Percentiles rank a stretch among this genome's conserved stretches.
Evolutionary conservation across 345 rosid genomes (phyloP).

Genomic region (Reutealis trisperma): DNA sequence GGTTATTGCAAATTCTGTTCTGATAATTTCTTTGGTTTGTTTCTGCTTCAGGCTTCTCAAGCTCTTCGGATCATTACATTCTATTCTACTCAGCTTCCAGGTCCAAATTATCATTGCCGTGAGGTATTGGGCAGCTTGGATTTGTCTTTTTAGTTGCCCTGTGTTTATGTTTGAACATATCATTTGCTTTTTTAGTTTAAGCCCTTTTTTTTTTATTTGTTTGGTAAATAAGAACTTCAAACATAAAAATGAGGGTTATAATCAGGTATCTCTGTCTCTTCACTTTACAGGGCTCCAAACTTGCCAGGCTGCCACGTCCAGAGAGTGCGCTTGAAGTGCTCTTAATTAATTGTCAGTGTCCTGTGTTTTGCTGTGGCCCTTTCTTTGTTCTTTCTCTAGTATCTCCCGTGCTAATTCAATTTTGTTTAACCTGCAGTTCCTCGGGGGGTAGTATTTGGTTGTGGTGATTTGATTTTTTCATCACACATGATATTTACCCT

Average conservation of each 20-base stretch:
- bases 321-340: slow-evolving; percentile 64
- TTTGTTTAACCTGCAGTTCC: slow-evolving; percentile 68
- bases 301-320: slow-evolving; percentile 83
- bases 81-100: slow-evolving; percentile 97
- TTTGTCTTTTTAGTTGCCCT: not conserved
- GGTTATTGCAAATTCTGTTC: not conserved
- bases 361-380: slow-evolving; percentile 2
- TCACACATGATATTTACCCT: slow-evolving; percentile 98
- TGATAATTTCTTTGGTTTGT: slow-evolving; percentile 11
- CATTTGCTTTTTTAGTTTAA: not conserved
- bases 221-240: not conserved
- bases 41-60: slow-evolving; percentile 70
- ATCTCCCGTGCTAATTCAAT: slow-evolving; percentile 27
- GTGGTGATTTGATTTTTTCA: slow-evolving; percentile 98
- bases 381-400: slow-evolving; percentile 17
- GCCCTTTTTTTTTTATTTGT: slow-evolving; percentile 2
- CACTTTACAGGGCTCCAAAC: slow-evolving; percentile 72
- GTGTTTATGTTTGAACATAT: not conserved
- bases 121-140: slow-evolving; percentile 52
- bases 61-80: slow-evolving; percentile 83
- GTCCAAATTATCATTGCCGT: slow-evolving; percentile 96
- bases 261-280: not conserved
- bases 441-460: slow-evolving; percentile 82
- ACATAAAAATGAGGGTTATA: not conserved
- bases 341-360: slow-evolving; percentile 67